Evolutionary conservation across 495 filamentous ascomycete species (phyloP).

Genomic region (Aspergillus kassunensis): DNA sequence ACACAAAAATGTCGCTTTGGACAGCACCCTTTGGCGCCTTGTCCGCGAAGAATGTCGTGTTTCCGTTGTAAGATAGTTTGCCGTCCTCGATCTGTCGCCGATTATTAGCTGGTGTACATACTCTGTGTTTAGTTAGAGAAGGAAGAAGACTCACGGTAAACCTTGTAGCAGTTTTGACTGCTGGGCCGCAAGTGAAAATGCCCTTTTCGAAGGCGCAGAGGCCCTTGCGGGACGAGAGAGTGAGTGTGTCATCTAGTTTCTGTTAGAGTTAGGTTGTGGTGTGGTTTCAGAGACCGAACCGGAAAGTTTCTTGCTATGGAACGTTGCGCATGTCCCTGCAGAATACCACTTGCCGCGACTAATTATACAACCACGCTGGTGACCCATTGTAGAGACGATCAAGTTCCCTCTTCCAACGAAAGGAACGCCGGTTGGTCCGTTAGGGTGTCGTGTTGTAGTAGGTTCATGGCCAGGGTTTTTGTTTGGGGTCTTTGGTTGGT

Average conservation of each 20-base stretch:
- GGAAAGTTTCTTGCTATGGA: conserved; percentile 47
- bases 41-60: conserved; percentile 54
- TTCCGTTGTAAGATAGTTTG: conserved; percentile 45
- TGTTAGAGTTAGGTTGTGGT: conserved; percentile 1
- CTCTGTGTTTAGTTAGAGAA: too few species aligned
- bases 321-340: conserved; percentile 66
- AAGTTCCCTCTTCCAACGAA: conserved; percentile 58
- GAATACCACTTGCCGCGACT: conserved; percentile 66
- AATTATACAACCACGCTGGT: conserved; percentile 64
- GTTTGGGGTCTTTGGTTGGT: conserved; percentile 57
- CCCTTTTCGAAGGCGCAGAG: conserved; percentile 47
- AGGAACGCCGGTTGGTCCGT: conserved; percentile 40
- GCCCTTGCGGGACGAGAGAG: conserved; percentile 57
- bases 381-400: conserved; percentile 49
- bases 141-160: conserved; percentile 36
- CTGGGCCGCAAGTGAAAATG: conserved; percentile 47
- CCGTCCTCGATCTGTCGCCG: conserved; percentile 27
- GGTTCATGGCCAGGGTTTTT: conserved; percentile 29
- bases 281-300: conserved; percentile 26
- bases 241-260: conserved; percentile 48
- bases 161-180: conserved; percentile 36
- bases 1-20: conserved; percentile 37
- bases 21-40: conserved; percentile 50
- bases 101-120: too few species aligned
- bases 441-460: conserved; percentile 31